Conservation (phyloP, 2,329 filamentous ascomycete species). For the Teratosphaeria nubilosa region DNA sequence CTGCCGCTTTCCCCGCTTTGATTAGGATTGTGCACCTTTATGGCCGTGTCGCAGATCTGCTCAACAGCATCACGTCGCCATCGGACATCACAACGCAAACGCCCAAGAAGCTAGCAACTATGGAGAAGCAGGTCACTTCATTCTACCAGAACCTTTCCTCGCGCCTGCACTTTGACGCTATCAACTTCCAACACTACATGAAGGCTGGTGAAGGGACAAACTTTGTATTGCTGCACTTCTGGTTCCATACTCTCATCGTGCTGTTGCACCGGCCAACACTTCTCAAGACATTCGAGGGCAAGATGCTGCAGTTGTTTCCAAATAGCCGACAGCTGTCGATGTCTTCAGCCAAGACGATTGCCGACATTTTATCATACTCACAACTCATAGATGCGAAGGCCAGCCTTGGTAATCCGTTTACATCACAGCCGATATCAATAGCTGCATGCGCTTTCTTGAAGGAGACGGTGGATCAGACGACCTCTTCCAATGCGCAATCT, state of each 20-base stretch:
- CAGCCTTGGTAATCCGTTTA: constrained; percentile 80
- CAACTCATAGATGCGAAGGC: constrained; percentile 78
- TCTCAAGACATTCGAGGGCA: constrained; percentile 62
- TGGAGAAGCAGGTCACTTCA: constrained; percentile 69
- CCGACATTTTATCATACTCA: constrained; percentile 77
- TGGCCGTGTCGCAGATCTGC: constrained; percentile 69
- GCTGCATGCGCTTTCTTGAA: constrained; percentile 81
- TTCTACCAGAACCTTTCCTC: constrained; percentile 66
- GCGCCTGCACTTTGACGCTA: constrained; percentile 70
- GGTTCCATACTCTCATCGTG: constrained; percentile 81
- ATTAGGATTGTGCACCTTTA: constrained; percentile 80
- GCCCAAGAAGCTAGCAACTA: constrained; percentile 59
- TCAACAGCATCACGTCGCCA: constrained; percentile 68
- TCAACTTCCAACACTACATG: constrained; percentile 78
- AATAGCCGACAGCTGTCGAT: constrained; percentile 75
- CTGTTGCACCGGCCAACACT: constrained; percentile 76
- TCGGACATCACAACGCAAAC: constrained; percentile 67
- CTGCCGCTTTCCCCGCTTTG: constrained; percentile 67
- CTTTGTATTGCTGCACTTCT: constrained; percentile 77
- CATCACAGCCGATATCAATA: constrained; percentile 80
- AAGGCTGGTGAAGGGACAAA: constrained; percentile 73
- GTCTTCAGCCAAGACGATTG: constrained; percentile 85
- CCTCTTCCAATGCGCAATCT: constrained; percentile 36
- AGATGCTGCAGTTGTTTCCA: constrained; percentile 61
- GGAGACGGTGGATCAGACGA: constrained; percentile 62